A percentile compares a stretch with the other conserved stretches of the same genome.
Evolutionary conservation across 768 basidiomycete species (phyloP).

Genomic region (Mycena rosella): DNA sequence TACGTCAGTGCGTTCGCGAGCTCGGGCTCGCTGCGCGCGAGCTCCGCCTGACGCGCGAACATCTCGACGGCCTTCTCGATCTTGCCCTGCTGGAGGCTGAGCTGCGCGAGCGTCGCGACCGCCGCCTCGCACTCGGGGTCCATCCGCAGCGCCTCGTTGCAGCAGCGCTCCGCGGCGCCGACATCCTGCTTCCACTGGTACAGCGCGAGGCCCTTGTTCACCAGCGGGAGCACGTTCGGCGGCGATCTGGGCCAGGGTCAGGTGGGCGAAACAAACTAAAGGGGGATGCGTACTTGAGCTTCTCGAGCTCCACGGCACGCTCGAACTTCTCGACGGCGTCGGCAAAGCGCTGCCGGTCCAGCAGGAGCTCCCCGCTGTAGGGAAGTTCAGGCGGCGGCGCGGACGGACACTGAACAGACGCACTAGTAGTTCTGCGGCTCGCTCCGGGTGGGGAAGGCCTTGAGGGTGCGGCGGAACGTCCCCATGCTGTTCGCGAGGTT

Average conservation of each 20-base stretch:
- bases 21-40: slow-evolving; percentile 93
- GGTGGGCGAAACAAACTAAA: slow-evolving; percentile 4
- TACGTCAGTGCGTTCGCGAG: slow-evolving; percentile 82
- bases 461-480: slow-evolving; percentile 88
- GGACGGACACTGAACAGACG: slow-evolving; percentile 42
- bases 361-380: slow-evolving; percentile 88
- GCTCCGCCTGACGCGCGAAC: slow-evolving; percentile 86
- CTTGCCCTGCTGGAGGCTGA: slow-evolving; percentile 91
- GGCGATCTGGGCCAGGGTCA: slow-evolving; percentile 45
- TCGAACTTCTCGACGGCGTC: slow-evolving; percentile 96
- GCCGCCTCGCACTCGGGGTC: slow-evolving; percentile 98
- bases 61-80: slow-evolving; percentile 87
- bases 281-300: slow-evolving; percentile 64
- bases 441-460: slow-evolving; percentile 86
- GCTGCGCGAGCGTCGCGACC: slow-evolving; percentile 94
- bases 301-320: slow-evolving; percentile 89
- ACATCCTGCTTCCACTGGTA: slow-evolving; percentile 98
- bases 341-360: slow-evolving; percentile 90
- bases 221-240: slow-evolving; percentile 91
- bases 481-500: slow-evolving; percentile 87
- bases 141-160: slow-evolving; percentile 87
- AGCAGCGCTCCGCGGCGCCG: slow-evolving; percentile 83
- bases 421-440: slow-evolving; percentile 98
- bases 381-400: background rate
- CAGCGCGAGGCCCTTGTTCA: slow-evolving; percentile 97